Conservation (phyloP, 2,329 filamentous ascomycete genomes). For the Verticillium tricorpus region DNA sequence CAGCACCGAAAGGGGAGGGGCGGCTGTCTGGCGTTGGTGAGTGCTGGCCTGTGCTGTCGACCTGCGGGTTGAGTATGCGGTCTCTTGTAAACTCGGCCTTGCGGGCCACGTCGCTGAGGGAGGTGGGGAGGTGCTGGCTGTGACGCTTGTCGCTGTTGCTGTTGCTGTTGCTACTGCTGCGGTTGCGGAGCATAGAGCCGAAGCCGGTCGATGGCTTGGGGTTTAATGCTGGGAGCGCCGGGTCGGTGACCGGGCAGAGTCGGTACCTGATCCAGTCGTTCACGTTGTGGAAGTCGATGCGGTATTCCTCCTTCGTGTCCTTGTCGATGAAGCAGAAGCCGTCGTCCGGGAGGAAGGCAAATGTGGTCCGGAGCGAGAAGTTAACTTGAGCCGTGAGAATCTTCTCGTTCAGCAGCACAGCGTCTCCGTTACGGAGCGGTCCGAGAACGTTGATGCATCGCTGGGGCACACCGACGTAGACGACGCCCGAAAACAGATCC, state of each 20-base stretch:
- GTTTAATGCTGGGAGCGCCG: slow-evolving; percentile 56
- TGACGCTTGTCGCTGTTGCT: slow-evolving; percentile 28
- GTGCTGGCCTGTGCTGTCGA: slow-evolving; percentile 26
- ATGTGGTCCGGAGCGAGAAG: slow-evolving; percentile 84
- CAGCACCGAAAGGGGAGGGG: slow-evolving; percentile 15
- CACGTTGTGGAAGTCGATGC: slow-evolving; percentile 77
- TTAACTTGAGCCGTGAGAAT: slow-evolving; percentile 90
- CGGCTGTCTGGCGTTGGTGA: background rate
- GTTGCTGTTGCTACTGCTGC: slow-evolving; percentile 40
- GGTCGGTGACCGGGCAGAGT: slow-evolving; percentile 71
- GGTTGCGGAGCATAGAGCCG: slow-evolving; percentile 40
- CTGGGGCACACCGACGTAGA: slow-evolving; percentile 82
- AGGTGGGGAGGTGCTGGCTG: slow-evolving; percentile 12
- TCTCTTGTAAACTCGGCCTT: slow-evolving; percentile 26
- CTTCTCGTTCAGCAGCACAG: slow-evolving; percentile 82
- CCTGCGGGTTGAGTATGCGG: slow-evolving; percentile 40
- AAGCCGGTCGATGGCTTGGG: slow-evolving; percentile 32
- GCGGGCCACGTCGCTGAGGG: slow-evolving; percentile 19
- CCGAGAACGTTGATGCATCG: slow-evolving; percentile 89
- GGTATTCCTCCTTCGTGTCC: slow-evolving; percentile 72
- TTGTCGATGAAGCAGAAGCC: slow-evolving; percentile 86
- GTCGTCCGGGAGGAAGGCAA: slow-evolving; percentile 78
- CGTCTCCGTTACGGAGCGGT: slow-evolving; percentile 85
- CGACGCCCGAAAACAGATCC: slow-evolving; percentile 77
- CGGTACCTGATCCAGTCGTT: slow-evolving; percentile 75